Percentiles rank a stretch among this genome's conserved stretches.
Conservation (phyloP, 495 filamentous ascomycete genomes). For the Penicillium argentinense region DNA sequence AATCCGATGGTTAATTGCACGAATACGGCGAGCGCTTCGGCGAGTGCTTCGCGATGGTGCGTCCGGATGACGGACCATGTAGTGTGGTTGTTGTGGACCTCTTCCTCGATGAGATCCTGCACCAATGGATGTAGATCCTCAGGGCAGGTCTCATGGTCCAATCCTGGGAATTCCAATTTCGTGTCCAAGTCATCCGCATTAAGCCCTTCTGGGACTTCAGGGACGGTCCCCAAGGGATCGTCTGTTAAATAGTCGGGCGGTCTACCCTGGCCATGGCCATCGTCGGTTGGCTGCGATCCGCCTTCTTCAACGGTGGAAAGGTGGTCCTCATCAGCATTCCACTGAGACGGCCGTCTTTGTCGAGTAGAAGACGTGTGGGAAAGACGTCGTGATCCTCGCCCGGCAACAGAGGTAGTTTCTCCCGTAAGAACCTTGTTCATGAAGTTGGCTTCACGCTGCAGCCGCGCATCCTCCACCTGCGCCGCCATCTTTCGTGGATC, state of each 20-base stretch:
- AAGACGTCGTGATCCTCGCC: conserved; percentile 20
- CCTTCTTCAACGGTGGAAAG: conserved; percentile 31
- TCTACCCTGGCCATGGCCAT: conserved; percentile 6
- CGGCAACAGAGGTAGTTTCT: conserved; percentile 15
- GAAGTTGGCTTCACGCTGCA: conserved; percentile 42
- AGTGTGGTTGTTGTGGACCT: conserved; percentile 50
- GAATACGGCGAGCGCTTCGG: conserved; percentile 50
- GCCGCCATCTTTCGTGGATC: conserved; percentile 44
- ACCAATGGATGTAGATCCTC: conserved; percentile 44
- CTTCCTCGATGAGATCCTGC: conserved; percentile 41
- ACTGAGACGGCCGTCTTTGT: conserved; percentile 21
- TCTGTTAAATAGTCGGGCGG: conserved; percentile 14
- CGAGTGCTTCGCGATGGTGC: conserved; percentile 49
- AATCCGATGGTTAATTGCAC: conserved; percentile 47
- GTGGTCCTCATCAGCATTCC: conserved; percentile 16
- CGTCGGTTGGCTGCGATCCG: conserved; percentile 14
- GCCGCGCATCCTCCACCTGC: conserved; percentile 42
- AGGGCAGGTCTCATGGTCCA: conserved; percentile 29
- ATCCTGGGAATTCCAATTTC: conserved; percentile 15
- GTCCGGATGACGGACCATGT: conserved; percentile 54
- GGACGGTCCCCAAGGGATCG: conserved; percentile 20
- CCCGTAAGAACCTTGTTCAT: conserved; percentile 38
- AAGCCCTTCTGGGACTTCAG: conserved; percentile 14
- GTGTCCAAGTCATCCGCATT: conserved; percentile 10
- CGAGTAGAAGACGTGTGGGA: conserved; percentile 31